These are phyloP conservation scores for Leptodermis oblonga DNA, from an alignment of 257 asterid genomes.

Conservation along the genomic window DNA sequence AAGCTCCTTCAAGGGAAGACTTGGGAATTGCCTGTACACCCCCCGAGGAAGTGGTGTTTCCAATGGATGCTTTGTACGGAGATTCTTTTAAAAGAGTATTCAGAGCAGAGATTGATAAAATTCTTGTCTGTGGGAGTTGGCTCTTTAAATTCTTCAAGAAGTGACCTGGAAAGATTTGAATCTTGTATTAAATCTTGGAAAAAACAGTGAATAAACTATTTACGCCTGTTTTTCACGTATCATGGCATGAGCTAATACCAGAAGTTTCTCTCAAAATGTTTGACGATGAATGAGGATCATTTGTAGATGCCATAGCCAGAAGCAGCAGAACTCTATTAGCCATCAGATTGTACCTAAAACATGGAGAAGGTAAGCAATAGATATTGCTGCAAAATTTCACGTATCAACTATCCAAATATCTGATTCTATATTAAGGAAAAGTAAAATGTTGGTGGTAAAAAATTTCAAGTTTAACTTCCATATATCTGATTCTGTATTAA, in stretches of 20 bases:
- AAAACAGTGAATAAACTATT: conserved; percentile 1
- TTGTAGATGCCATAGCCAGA: conserved; percentile 87
- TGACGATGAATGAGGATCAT: conserved; percentile 59
- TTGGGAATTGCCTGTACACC: conserved; percentile 40
- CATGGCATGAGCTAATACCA: conserved; percentile 23
- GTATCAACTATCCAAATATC: background rate
- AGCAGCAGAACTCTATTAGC: conserved; percentile 91
- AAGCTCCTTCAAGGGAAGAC: conserved; percentile 85
- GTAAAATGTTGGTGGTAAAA: background rate
- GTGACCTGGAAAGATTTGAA: conserved; percentile 63
- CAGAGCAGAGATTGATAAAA: conserved; percentile 94
- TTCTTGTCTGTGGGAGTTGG: conserved; percentile 97
- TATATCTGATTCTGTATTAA: background rate
- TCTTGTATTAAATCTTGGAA: conserved; percentile 14
- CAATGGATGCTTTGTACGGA: conserved; percentile 68
- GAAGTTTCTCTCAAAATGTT: conserved; percentile 68
- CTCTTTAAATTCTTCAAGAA: conserved; percentile 93
- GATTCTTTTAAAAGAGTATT: conserved; percentile 93
- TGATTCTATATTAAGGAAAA: background rate
- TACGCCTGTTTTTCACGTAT: background rate
- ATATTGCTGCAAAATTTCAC: background rate
- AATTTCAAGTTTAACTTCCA: background rate
- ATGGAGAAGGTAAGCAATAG: conserved; percentile 15
- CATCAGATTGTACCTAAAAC: conserved; percentile 95
- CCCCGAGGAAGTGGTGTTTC: conserved; percentile 29